A percentile compares a stretch with the other conserved stretches of the same genome.
Evolutionary conservation across 352 stramenopile genomes (phyloP).

Genomic region (Pythium brachiatum): DNA sequence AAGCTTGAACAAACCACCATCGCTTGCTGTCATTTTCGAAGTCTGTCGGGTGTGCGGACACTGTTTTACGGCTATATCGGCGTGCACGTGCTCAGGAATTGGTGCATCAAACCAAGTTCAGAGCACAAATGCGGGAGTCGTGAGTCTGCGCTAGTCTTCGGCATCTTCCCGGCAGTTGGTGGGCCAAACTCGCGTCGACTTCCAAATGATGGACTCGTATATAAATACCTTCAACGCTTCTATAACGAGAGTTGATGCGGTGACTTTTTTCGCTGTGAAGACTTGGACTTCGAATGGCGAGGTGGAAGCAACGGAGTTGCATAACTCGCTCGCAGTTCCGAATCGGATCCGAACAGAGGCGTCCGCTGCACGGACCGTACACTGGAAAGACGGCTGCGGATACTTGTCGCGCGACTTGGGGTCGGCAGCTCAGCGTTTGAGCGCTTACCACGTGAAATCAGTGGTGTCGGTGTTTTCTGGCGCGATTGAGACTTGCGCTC

Average conservation of each 20-base stretch:
- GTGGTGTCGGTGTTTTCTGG: slow-evolving; percentile 19
- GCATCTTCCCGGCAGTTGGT: background rate
- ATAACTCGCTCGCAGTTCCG: slow-evolving; percentile 76
- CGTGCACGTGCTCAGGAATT: background rate
- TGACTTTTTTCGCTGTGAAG: slow-evolving; percentile 25
- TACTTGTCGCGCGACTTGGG: slow-evolving; percentile 27
- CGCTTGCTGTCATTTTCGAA: slow-evolving; percentile 12
- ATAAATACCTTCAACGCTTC: background rate
- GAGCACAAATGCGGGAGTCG: background rate
- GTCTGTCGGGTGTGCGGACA: background rate
- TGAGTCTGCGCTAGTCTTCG: background rate
- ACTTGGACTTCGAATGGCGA: slow-evolving; percentile 27
- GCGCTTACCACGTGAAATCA: slow-evolving; percentile 31
- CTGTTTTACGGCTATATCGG: background rate
- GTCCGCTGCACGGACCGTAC: slow-evolving; percentile 42
- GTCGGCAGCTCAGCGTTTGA: slow-evolving; percentile 17
- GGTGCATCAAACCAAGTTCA: background rate
- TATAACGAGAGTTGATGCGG: slow-evolving; percentile 7
- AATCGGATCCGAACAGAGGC: slow-evolving; percentile 55
- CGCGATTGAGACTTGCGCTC: slow-evolving; percentile 15
- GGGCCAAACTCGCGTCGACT: background rate
- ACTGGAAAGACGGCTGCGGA: slow-evolving; percentile 57
- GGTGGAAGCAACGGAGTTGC: slow-evolving; percentile 49
- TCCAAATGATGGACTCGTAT: background rate
- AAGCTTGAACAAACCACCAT: slow-evolving; percentile 61